Evolutionary conservation across 805 yeast species (phyloP).

Genomic region (Sungouiella thailandica): DNA sequence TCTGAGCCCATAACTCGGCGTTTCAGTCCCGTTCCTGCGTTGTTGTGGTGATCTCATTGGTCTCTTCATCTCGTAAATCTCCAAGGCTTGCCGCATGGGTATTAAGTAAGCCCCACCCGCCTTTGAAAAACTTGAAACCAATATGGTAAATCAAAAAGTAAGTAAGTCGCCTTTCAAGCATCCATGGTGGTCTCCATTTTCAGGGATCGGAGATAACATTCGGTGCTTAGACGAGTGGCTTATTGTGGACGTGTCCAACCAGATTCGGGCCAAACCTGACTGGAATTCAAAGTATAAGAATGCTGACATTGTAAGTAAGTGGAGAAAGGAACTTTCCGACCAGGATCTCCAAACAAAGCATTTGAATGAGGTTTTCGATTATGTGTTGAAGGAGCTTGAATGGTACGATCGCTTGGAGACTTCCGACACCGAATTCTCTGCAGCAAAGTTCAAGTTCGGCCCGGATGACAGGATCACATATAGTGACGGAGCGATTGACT

Average conservation of each 20-base stretch:
- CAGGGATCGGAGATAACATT: background rate
- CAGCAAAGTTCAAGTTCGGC: slow-evolving; percentile 11
- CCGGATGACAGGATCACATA: slow-evolving; percentile 18
- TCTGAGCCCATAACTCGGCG: too few species aligned
- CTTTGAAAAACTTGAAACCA: too few species aligned
- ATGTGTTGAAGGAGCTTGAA: slow-evolving; percentile 24
- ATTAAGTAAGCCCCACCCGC: too few species aligned
- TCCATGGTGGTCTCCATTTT: background rate
- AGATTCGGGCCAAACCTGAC: slow-evolving; percentile 21
- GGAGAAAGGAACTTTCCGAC: slow-evolving; percentile 20
- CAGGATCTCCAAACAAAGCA: slow-evolving; percentile 7
- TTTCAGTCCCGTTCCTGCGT: too few species aligned
- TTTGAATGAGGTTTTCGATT: slow-evolving; percentile 18
- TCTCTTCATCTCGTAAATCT: too few species aligned
- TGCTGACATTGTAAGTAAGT: slow-evolving; percentile 17
- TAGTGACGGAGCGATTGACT: slow-evolving; percentile 16
- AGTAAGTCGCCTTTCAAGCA: background rate
- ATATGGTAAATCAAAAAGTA: too few species aligned
- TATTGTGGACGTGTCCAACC: slow-evolving; percentile 12
- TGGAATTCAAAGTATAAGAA: slow-evolving; percentile 24
- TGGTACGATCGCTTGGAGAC: slow-evolving; percentile 20
- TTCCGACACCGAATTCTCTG: slow-evolving; percentile 4
- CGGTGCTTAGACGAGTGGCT: slow-evolving; percentile 13
- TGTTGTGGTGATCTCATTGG: too few species aligned
- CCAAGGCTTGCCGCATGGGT: too few species aligned